phyloP scores from a whole-genome alignment of 495 filamentous ascomycete genomes.

The Annulohypoxylon nitens region DNA sequence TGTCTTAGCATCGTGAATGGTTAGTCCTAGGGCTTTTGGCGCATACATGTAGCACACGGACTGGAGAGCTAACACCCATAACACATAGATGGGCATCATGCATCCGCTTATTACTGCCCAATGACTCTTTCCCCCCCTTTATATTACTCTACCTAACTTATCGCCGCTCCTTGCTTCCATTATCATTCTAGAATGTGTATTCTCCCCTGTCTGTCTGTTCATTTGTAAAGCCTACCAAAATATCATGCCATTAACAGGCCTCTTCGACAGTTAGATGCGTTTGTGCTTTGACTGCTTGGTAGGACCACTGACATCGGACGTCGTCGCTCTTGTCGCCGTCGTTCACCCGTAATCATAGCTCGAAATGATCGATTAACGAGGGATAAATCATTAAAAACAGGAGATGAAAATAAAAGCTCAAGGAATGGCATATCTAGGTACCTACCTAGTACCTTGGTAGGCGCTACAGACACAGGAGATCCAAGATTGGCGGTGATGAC shows the following conservation, averaged over 20 bases:
- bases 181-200: not conserved
- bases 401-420: not conserved
- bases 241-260: not conserved
- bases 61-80: not conserved
- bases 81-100: conserved; percentile 12
- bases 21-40: not conserved
- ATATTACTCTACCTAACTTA: conserved; percentile 18
- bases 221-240: not conserved
- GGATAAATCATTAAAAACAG: not conserved
- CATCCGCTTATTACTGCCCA: conserved; percentile 26
- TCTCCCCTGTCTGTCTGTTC: not conserved
- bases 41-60: conserved; percentile 11
- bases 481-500: not conserved
- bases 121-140: conserved; percentile 9
- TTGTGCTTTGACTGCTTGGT: not conserved
- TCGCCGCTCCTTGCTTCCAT: not conserved
- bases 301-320: not conserved
- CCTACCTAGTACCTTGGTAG: too few species aligned
- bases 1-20: conserved; percentile 22
- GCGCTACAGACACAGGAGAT: not conserved
- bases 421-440: not conserved
- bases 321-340: not conserved
- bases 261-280: not conserved
- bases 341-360: not conserved
- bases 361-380: not conserved